phyloP scores from a whole-genome alignment of 2,329 filamentous ascomycete genomes.

The Dothiorella sarmentorum region DNA sequence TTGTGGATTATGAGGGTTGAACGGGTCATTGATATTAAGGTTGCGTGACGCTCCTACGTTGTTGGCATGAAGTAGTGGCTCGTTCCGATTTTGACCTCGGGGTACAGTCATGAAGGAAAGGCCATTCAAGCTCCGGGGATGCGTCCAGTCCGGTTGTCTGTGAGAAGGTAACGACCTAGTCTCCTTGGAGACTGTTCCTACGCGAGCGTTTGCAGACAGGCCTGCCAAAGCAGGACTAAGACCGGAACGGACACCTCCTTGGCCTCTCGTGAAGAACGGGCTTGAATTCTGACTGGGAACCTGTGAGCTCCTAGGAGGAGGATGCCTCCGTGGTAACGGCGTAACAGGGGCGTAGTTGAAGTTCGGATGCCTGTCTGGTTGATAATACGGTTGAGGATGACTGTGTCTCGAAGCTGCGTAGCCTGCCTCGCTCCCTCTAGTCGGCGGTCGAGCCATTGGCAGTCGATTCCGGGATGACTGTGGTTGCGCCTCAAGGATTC shows the following conservation, averaged over 20 bases:
- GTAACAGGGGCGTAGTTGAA: not conserved
- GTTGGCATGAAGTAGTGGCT: not conserved
- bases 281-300: conserved; percentile 26
- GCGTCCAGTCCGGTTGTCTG: conserved; percentile 22
- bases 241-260: not conserved
- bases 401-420: not conserved
- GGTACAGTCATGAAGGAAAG: conserved; percentile 36
- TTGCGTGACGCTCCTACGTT: not conserved
- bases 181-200: not conserved
- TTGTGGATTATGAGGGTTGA: not conserved
- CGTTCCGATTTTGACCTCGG: not conserved
- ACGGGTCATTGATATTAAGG: not conserved
- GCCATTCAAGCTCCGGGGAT: conserved; percentile 31
- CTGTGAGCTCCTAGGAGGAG: not conserved
- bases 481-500: not conserved
- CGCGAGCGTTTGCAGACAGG: conserved; percentile 12
- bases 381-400: not conserved
- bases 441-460: not conserved
- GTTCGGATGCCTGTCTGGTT: not conserved
- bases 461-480: not conserved
- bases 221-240: conserved; percentile 2
- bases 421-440: not conserved
- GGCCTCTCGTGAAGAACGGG: conserved; percentile 37
- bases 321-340: conserved; percentile 20
- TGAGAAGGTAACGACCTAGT: not conserved